Conservation (phyloP, 2,329 filamentous ascomycete genomes). For the Volutella citrinella region DNA sequence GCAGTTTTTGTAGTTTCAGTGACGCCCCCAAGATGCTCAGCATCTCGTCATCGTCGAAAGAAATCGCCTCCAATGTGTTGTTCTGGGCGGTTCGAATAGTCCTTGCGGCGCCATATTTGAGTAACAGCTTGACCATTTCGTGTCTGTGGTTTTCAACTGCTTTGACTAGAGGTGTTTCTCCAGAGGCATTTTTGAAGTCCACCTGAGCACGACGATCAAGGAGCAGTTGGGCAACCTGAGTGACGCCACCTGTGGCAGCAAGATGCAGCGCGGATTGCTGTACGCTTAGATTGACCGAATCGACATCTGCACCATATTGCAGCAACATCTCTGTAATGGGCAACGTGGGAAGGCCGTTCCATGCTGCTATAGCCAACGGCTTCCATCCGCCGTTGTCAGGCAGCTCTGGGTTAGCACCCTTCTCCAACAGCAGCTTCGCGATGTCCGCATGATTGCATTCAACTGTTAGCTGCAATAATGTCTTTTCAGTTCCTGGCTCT, state of each 20-base stretch:
- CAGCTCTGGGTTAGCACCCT: constrained; percentile 4
- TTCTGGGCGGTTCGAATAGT: neutral
- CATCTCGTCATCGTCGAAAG: neutral
- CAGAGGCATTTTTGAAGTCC: constrained; percentile 1
- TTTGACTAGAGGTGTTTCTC: constrained; percentile 5
- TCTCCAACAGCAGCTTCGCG: neutral
- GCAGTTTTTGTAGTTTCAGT: constrained; percentile 1
- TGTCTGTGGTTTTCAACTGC: neutral
- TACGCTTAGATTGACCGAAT: constrained; percentile 1
- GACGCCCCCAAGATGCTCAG: neutral
- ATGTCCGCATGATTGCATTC: constrained; percentile 1
- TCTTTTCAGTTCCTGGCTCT: neutral
- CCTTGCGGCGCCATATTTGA: constrained; percentile 2
- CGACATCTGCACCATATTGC: constrained; percentile 3
- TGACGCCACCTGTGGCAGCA: neutral
- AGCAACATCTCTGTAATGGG: constrained; percentile 1
- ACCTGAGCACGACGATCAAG: constrained; percentile 4
- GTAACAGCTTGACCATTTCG: constrained; percentile 3
- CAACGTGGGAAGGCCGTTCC: constrained; percentile 1
- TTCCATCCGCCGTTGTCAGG: constrained; percentile 3
- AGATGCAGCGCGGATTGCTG: constrained; percentile 3
- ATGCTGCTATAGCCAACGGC: constrained; percentile 1
- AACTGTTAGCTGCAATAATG: constrained; percentile 2
- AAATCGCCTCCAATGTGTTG: neutral
- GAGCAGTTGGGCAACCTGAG: constrained; percentile 1